These are phyloP conservation scores for Raffaelea arxii DNA, from an alignment of 2,329 filamentous ascomycete species.

Conservation along the genomic window DNA sequence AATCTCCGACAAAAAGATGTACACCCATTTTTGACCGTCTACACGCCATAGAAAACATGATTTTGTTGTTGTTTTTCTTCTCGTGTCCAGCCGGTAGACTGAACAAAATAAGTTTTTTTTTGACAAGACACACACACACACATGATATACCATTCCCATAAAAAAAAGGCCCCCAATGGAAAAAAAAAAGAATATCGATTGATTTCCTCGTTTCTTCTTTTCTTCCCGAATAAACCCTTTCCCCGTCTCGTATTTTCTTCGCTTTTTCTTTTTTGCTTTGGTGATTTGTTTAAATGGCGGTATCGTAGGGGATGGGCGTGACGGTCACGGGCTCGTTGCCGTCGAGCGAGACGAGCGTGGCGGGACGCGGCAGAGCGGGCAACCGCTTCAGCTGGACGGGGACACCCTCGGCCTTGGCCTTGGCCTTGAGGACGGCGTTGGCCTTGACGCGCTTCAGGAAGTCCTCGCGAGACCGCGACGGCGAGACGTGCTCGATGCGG, in stretches of 20 bases:
- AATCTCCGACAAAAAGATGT: too few relatives aligned
- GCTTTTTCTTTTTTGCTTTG: constrained; percentile 1
- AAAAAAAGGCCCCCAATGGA: too few relatives aligned
- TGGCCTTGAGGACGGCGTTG: constrained; percentile 85
- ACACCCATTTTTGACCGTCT: too few relatives aligned
- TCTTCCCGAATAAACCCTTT: not conserved
- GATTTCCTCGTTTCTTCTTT: not conserved
- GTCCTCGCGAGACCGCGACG: constrained; percentile 92
- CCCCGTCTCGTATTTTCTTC: constrained; percentile 2
- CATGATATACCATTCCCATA: too few relatives aligned
- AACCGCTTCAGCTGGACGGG: constrained; percentile 90
- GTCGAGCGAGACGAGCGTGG: constrained; percentile 43
- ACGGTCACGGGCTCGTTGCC: constrained; percentile 17
- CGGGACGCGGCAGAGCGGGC: constrained; percentile 68
- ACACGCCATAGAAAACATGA: too few relatives aligned
- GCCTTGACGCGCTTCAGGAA: constrained; percentile 95
- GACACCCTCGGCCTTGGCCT: constrained; percentile 84
- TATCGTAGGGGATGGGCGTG: constrained; percentile 72
- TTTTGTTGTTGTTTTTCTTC: too few relatives aligned
- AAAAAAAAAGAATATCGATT: not conserved
- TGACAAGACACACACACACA: too few relatives aligned
- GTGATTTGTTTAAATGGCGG: constrained; percentile 63
- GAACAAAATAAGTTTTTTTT: too few relatives aligned
- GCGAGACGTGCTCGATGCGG: constrained; percentile 92
- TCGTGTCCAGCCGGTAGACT: too few relatives aligned